Evolutionary conservation across 2,329 filamentous ascomycete species (phyloP).

Genomic region (Fusarium caatingaense): DNA sequence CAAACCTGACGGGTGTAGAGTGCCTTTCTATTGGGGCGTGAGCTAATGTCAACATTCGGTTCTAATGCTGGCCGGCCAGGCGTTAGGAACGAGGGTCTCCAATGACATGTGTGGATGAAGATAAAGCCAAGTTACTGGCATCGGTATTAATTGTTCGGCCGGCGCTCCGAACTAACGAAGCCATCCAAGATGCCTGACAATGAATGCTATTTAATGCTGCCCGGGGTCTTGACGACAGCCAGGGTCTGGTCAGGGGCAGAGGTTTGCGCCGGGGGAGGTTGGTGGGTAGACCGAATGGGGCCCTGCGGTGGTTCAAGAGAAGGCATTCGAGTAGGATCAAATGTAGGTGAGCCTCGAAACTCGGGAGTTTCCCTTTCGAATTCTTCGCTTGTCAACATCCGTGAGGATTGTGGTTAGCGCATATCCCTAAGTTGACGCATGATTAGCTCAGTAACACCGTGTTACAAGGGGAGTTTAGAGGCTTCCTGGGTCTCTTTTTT

Average conservation of each 20-base stretch:
- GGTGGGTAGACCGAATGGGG: conserved; percentile 29
- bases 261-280: conserved; percentile 5
- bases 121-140: conserved; percentile 19
- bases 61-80: not conserved
- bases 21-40: conserved; percentile 26
- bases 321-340: conserved; percentile 37
- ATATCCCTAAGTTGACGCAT: conserved; percentile 5
- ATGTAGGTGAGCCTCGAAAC: conserved; percentile 15
- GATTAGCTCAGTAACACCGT: conserved; percentile 20
- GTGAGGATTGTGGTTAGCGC: conserved; percentile 27
- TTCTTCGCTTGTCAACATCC: conserved; percentile 12
- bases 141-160: conserved; percentile 20
- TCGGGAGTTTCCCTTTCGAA: conserved; percentile 14
- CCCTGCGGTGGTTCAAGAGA: conserved; percentile 41
- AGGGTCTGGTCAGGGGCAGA: not conserved
- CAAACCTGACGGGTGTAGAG: conserved; percentile 19
- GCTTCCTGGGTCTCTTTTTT: conserved; percentile 9
- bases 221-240: not conserved
- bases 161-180: conserved; percentile 27
- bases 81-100: conserved; percentile 18
- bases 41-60: conserved; percentile 10
- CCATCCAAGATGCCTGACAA: conserved; percentile 14
- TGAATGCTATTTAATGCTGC: conserved; percentile 4
- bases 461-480: conserved; percentile 11
- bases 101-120: conserved; percentile 13